Base-by-base conservation (phyloP, 2,329 filamentous ascomycete genomes). In the Malbranchea zuffiana region DNA sequence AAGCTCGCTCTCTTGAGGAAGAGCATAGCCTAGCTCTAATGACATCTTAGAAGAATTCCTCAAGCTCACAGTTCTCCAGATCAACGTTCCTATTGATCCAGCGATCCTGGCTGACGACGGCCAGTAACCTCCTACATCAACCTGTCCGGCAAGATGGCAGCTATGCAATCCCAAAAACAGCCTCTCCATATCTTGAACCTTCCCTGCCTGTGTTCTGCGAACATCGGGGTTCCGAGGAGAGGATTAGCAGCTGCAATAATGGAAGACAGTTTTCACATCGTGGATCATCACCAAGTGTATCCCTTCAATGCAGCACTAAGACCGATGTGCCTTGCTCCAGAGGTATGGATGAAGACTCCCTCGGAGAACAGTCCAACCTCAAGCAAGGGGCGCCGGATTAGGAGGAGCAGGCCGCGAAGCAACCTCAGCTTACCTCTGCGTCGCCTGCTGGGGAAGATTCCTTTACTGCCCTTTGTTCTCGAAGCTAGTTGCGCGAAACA, bases 401-500 rank as follows among this genome's bases (percentile, higher is more conserved):
- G n/a, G n/a, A n/a, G n/a, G n/a, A n/a, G n/a, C n/a, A n/a, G n/a
- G n/a, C n/a, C n/a, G n/a, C n/a, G n/a, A n/a, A n/a, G n/a, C n/a
- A n/a, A n/a, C n/a, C n/a, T n/a, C n/a, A n/a, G n/a, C n/a, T n/a
- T n/a, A n/a, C n/a, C n/a, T n/a, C n/a, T n/a, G n/a, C n/a, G n/a
- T n/a, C n/a, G n/a, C n/a, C n/a, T n/a, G n/a, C n/a, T n/a, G n/a
- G n/a, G n/a, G n/a, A n/a, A n/a, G n/a, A n/a, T n/a, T n/a, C n/a
- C n/a, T n/a, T n/a, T n/a, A n/a, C n/a, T n/a, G n/a, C n/a, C n/a
- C n/a, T n/a, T n/a, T n/a, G n/a, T n/a, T n/a, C n/a, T n/a, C n/a
- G n/a, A 39, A 39, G 20, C 35, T 39, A 39, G 28, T 30, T 36
- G 10, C 28, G 28, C 23, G 29, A 35, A 35, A 41, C 34, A 39